A percentile compares a stretch with the other conserved stretches of the same genome.
Evolutionary conservation across 2,329 filamentous ascomycete genomes (phyloP).

Genomic region (Alternaria burnsii): DNA sequence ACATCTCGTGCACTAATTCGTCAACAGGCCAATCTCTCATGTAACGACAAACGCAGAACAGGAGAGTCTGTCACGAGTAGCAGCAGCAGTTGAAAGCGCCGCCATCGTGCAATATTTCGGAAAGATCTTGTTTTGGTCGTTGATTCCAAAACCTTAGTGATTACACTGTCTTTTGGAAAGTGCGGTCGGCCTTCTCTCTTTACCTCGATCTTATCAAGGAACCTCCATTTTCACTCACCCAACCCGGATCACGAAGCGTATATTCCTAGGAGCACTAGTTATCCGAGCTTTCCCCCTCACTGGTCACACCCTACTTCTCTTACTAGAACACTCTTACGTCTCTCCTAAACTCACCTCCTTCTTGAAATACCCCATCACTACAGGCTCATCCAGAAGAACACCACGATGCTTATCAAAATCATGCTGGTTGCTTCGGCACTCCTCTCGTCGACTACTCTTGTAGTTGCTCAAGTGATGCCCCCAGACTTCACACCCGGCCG

Average conservation of each 20-base stretch:
- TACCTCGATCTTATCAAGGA: background rate
- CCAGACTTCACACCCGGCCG: slow-evolving; percentile 3
- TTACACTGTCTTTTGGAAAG: background rate
- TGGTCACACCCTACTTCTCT: background rate
- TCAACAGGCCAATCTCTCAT: background rate
- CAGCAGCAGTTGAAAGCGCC: too few relatives aligned
- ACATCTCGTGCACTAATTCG: background rate
- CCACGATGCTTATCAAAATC: background rate
- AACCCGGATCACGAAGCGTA: background rate
- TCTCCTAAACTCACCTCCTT: background rate
- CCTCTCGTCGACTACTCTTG: background rate
- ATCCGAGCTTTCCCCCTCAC: background rate
- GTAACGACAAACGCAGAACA: background rate
- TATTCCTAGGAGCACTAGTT: background rate
- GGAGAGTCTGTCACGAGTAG: background rate
- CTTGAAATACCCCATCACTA: background rate
- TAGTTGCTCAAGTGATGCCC: background rate
- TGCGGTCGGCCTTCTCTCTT: background rate
- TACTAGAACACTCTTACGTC: background rate
- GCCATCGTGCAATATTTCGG: background rate
- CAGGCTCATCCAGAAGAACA: background rate
- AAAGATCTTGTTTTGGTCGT: background rate
- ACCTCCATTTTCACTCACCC: background rate
- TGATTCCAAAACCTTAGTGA: background rate
- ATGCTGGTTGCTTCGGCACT: background rate